Conservation (phyloP, 2,329 filamentous ascomycete genomes). For the Pseudogymnoascus sp. region DNA sequence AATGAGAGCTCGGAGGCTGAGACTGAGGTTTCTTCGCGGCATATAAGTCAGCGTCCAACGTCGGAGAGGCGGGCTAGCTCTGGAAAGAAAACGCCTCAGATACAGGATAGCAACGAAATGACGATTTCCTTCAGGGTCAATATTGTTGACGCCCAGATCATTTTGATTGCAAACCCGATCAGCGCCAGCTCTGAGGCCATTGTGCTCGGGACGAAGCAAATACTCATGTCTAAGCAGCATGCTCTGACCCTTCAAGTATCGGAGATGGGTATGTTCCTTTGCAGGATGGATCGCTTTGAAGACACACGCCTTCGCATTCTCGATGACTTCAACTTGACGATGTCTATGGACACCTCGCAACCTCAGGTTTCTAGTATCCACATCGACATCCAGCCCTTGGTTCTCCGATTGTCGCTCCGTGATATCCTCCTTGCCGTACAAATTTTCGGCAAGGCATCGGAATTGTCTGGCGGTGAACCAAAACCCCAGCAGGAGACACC, state of each 20-base stretch:
- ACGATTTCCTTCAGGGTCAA: slow-evolving; percentile 84
- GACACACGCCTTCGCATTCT: slow-evolving; percentile 83
- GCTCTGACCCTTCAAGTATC: slow-evolving; percentile 88
- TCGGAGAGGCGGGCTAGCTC: not conserved
- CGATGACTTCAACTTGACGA: slow-evolving; percentile 88
- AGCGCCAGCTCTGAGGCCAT: slow-evolving; percentile 90
- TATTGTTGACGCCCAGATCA: slow-evolving; percentile 90
- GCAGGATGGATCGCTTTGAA: slow-evolving; percentile 96
- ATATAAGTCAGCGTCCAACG: not conserved
- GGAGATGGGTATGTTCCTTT: slow-evolving; percentile 95
- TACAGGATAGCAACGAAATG: slow-evolving; percentile 35
- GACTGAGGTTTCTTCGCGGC: slow-evolving; percentile 31
- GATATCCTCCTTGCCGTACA: slow-evolving; percentile 93
- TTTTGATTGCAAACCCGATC: slow-evolving; percentile 89
- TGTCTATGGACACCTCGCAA: slow-evolving; percentile 69
- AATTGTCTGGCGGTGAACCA: slow-evolving; percentile 61
- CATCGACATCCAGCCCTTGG: slow-evolving; percentile 81
- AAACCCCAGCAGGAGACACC: slow-evolving; percentile 35
- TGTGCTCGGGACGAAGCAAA: slow-evolving; percentile 87
- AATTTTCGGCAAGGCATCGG: slow-evolving; percentile 83
- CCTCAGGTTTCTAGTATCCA: slow-evolving; percentile 66
- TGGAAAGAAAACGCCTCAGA: not conserved
- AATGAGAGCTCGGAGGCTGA: slow-evolving; percentile 52
- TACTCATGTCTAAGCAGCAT: slow-evolving; percentile 87
- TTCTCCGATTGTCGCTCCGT: slow-evolving; percentile 80